Conservation (phyloP, 129 eudicot genomes). For the Artemisia argyi region DNA sequence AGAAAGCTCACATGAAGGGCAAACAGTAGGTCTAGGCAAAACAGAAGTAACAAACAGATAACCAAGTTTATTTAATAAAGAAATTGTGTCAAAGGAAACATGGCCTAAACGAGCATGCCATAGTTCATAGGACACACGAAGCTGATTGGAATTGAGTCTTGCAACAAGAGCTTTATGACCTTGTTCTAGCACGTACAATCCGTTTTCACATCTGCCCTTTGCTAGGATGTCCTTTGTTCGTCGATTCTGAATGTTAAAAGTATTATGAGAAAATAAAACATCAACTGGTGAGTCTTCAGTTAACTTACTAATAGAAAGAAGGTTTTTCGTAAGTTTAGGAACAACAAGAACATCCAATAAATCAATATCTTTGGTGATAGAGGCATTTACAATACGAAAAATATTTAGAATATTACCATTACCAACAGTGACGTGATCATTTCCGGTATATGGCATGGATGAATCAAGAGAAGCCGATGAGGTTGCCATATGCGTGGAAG, state of each 20-base stretch:
- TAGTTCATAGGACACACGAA: background rate
- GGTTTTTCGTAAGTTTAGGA: background rate
- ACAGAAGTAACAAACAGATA: too few relatives aligned
- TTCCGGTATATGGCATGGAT: background rate
- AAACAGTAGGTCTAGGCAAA: too few relatives aligned
- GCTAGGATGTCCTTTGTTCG: background rate
- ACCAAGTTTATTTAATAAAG: too few relatives aligned
- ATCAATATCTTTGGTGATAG: background rate
- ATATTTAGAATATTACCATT: background rate
- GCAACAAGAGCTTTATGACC: background rate
- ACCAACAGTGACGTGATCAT: background rate
- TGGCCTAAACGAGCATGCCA: background rate
- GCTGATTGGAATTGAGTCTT: background rate
- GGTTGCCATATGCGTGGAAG: background rate
- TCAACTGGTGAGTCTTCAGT: background rate
- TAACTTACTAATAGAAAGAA: background rate
- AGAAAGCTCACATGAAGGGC: too few relatives aligned
- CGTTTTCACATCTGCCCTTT: constrained; percentile 6
- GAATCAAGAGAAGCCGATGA: background rate
- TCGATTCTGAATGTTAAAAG: background rate
- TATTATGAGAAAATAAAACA: background rate
- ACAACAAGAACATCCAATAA: background rate
- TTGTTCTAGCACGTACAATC: background rate
- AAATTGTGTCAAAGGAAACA: too few relatives aligned
- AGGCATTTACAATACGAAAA: background rate